Base-by-base conservation (phyloP, 352 stramenopile species). In the Phytopythium kandeliae region DNA sequence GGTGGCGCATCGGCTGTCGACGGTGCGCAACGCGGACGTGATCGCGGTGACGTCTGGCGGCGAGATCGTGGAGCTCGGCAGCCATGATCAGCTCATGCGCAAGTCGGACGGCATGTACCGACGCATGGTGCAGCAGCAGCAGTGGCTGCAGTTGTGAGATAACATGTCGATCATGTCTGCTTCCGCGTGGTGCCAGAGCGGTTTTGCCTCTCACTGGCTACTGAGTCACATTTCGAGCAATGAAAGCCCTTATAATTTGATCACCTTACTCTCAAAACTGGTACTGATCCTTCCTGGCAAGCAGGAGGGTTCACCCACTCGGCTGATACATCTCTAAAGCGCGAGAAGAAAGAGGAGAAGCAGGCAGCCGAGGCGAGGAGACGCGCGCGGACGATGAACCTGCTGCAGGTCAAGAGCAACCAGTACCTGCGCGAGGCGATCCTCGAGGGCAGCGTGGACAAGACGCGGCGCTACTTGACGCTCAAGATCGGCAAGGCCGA, bases 1-100 rank as follows among this genome's bases (percentile, higher is more conserved):
- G 82, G 67, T 98, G 57, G 89, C 92, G 7, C 91, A 98, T 57
- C 68, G 93, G 4, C 62, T 97, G 35, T 88, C 74, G n/a, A 97
- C 86, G 21, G 86, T 97, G 38, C 66, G 67, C 17, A 84, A 96
- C 46, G 81, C 81, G 43, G 88, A 98, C 63, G 63, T 87, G 35
- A 98, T 98, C 51, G 74, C 87, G 31, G 88, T 98, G n/a, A 60
- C 96, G 42, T 55, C 63, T 49, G 63, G 84, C 24, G 92, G 92
- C n/a, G 51, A 54, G 25, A 81, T 98, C 11, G 77, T 95, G 15
- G 92, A 98, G 58, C 62, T 44, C 4, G 95, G 95, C 35, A 96
- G 60, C 7, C 93, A 98, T 59, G 75, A 96, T 11, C 49, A 79
- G 52, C 53, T 85, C 26, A 70, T 85, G 54, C 38, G 21, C 26